These are phyloP conservation scores for Astrothelium macrocarpum DNA, from an alignment of 495 filamentous ascomycete genomes.

Conservation along the genomic window DNA sequence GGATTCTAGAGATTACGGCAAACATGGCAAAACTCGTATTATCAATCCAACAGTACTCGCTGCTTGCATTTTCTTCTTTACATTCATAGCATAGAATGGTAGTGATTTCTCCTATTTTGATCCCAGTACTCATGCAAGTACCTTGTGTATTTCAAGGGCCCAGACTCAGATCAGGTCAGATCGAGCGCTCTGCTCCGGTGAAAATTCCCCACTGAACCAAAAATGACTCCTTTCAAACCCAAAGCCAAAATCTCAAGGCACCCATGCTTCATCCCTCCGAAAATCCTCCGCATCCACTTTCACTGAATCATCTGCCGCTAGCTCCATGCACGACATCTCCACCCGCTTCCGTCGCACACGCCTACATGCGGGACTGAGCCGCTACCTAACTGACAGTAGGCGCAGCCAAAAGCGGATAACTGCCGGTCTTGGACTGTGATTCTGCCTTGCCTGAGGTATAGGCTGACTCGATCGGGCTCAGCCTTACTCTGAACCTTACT, in stretches of 20 bases:
- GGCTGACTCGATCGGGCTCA: neutral
- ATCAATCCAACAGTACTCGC: neutral
- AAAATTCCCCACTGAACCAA: neutral
- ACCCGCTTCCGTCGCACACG: neutral
- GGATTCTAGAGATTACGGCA: no score
- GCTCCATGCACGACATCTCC: constrained; percentile 4
- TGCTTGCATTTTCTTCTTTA: neutral
- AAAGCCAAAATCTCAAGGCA: no score
- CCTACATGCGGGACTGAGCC: neutral
- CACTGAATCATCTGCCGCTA: neutral
- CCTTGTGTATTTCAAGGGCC: no score
- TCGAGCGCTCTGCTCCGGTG: no score
- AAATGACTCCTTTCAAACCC: no score
- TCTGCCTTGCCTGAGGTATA: no score
- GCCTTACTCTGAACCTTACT: constrained; percentile 1
- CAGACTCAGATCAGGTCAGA: no score
- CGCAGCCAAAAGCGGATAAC: no score
- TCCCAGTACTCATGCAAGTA: no score
- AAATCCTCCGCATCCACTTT: neutral
- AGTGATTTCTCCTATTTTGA: neutral
- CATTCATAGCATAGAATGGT: neutral
- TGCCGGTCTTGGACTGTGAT: no score
- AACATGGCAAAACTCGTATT: neutral
- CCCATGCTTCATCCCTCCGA: neutral
- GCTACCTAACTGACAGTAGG: neutral